Evolutionary conservation across 2,329 filamentous ascomycete species (phyloP), one percentile per base, ranked within the genome.

Genomic region (Hypoxylon sp.): DNA sequence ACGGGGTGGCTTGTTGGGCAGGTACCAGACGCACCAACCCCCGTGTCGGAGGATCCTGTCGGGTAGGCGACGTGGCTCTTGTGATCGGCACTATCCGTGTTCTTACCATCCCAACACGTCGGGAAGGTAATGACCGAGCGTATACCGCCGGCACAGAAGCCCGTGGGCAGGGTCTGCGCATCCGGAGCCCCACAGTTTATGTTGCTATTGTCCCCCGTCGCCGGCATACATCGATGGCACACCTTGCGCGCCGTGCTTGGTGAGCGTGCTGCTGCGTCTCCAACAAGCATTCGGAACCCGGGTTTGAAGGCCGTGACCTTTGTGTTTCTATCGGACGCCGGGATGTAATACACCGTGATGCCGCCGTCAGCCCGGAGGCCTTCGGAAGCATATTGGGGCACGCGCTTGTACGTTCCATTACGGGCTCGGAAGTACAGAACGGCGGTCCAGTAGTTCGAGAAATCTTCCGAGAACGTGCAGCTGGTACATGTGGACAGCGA

Each of bases 121-220:
- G 86, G 86, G 75, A 88, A 88, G 69, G 84, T 85, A 50, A 88
- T 80, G 67, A 87, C 84, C 13, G 82, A 81, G 33, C 85, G 83
- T 14, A 82, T 81, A 59, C 86, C 82, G 33, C 83, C 77, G 1
- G 78, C 79, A 71, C 88, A 89, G 65, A 84, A 83, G 65, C 80
- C 81, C 63, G 82, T 81, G 0, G 87, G 88, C 27, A 90, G 81
- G 5, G 78, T 78, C 27, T 81, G 78, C 13, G 81, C 84, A 64
- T 89, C 84, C 22, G 79, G 78, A 2, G 76, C 73, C 2, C 76
- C 80, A 72, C 81, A 82, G 44, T 76, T 76, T 27, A 76, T 54
- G 68, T 76, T 75, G 53, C 68, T 73, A 25, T 71, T 71, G 50
- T 77, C 75, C 14, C 73, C 74, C 2, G 71, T 65, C 3, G 53